phyloP scores from a whole-genome alignment of 352 stramenopile genomes.

The Globisporangium lucens region DNA sequence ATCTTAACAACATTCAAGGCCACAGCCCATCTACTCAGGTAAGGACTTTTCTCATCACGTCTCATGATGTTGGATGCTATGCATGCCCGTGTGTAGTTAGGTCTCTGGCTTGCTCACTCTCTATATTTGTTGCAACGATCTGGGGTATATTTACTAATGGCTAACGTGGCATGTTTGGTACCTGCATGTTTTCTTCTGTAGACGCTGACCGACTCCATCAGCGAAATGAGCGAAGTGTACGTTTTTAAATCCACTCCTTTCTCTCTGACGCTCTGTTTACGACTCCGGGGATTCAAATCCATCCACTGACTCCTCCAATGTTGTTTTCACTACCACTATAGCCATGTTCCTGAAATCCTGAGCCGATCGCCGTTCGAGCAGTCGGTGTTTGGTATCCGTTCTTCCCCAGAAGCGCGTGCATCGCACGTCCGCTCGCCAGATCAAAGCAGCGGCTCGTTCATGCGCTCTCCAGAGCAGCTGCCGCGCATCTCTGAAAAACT shows the following conservation, averaged over 20 bases:
- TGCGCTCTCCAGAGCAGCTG: slow-evolving; percentile 45
- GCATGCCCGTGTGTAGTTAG: not conserved
- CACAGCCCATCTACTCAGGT: not conserved
- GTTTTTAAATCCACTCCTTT: slow-evolving; percentile 9
- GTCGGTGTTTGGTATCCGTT: slow-evolving; percentile 22
- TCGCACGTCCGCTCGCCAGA: slow-evolving; percentile 30
- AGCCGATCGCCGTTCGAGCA: slow-evolving; percentile 66
- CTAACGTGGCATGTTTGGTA: not conserved
- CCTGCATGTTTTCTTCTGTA: not conserved
- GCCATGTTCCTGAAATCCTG: slow-evolving; percentile 41
- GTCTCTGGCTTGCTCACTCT: not conserved
- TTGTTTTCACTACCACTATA: slow-evolving; percentile 9
- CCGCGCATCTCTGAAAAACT: slow-evolving; percentile 69
- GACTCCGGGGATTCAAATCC: not conserved
- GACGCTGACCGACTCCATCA: not conserved
- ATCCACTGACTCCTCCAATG: not conserved
- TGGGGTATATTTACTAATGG: not conserved
- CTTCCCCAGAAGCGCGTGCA: slow-evolving; percentile 10
- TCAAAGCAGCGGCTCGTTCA: slow-evolving; percentile 17
- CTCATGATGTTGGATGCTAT: not conserved
- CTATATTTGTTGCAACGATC: not conserved
- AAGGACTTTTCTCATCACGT: not conserved
- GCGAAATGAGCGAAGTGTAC: slow-evolving; percentile 61
- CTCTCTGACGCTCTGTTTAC: not conserved
- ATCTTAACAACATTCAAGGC: slow-evolving; percentile 19